Base-by-base conservation (phyloP, 306 rosid species). In the Glycine tomentella region DNA sequence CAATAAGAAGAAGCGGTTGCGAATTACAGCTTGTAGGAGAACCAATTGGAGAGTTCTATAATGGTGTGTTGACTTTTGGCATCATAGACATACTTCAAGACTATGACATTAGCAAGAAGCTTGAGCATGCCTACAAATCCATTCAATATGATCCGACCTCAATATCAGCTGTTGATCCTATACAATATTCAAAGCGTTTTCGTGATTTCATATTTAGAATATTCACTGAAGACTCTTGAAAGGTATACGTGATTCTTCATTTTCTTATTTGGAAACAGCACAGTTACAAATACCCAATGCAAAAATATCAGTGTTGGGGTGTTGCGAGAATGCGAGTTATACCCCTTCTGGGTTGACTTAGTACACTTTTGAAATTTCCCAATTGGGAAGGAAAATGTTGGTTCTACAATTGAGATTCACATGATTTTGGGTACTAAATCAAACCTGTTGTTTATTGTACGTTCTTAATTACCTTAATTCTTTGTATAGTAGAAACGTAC, bases 101-200 rank as follows among this genome's bases (percentile, higher is more conserved):
- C 87, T 94, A 94, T 71, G 98, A 94, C 84, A 94, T 94, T 44
- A 94, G 97, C 91, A 94, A 94, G 95, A 95, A 95, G 91, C 97
- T 95, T 55, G 98, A 95, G 66, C 98, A 95, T 86, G 98, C 97
- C 4, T 95, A 95, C 87, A 95, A 95, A 83, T 95, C 98, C 84
- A 49, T 95, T 76, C 98, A 95, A 65, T 91, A 92, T 78, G 98
- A 95, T 15, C 90, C 98, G 0, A 92, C 95, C 51, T 95, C 95
- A 31, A 95, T 95, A 67, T 95, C 98, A 51, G 97, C 97, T 0
- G 98, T 95, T 10, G 98, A 95, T 89, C 98, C 98, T 2, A 91
- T 64, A 66, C 97, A 91, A 49, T 95, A 95, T 80, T 95, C 98
- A 0, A 89, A 86, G 87, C 97, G 98, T 3, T 95, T 95, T 80